A percentile compares a stretch with the other conserved stretches of the same genome.
These are phyloP conservation scores for Daucus carota DNA, from an alignment of 129 eudicot species.

Conservation along the genomic window DNA sequence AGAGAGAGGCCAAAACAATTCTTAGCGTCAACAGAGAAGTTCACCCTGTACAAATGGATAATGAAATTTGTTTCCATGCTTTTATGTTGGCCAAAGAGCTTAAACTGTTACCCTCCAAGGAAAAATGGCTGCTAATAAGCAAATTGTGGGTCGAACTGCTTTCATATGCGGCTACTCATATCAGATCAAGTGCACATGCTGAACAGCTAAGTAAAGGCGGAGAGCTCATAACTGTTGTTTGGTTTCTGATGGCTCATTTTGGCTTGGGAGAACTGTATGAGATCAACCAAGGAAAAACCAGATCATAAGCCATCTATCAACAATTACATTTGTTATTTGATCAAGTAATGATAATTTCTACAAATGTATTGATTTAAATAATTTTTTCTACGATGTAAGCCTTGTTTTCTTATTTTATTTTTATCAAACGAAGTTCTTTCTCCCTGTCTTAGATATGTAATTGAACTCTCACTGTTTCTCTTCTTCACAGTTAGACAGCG, in stretches of 20 bases:
- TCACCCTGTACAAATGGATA: constrained; percentile 24
- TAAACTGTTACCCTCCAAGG: neutral
- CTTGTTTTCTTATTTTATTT: too few relatives aligned
- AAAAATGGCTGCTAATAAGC: constrained; percentile 39
- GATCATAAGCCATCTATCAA: too few relatives aligned
- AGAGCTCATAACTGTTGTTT: constrained; percentile 47
- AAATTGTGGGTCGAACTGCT: constrained; percentile 56
- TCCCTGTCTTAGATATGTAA: too few relatives aligned
- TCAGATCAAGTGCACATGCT: constrained; percentile 35
- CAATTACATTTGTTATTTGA: neutral
- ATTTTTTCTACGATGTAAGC: too few relatives aligned
- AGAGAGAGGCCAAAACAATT: constrained; percentile 13
- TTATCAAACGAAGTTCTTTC: too few relatives aligned
- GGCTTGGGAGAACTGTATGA: constrained; percentile 52
- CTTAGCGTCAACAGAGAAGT: constrained; percentile 19
- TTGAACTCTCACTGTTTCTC: too few relatives aligned
- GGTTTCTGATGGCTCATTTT: constrained; percentile 59
- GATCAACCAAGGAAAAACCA: neutral
- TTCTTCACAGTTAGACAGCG: too few relatives aligned
- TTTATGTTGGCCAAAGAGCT: constrained; percentile 44
- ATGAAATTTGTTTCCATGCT: constrained; percentile 40
- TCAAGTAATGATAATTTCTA: too few relatives aligned
- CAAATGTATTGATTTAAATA: too few relatives aligned
- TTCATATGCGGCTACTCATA: constrained; percentile 38
- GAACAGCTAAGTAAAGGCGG: constrained; percentile 53